Base-by-base conservation (phyloP, 306 rosid genomes). In the Alnus rubra region DNA sequence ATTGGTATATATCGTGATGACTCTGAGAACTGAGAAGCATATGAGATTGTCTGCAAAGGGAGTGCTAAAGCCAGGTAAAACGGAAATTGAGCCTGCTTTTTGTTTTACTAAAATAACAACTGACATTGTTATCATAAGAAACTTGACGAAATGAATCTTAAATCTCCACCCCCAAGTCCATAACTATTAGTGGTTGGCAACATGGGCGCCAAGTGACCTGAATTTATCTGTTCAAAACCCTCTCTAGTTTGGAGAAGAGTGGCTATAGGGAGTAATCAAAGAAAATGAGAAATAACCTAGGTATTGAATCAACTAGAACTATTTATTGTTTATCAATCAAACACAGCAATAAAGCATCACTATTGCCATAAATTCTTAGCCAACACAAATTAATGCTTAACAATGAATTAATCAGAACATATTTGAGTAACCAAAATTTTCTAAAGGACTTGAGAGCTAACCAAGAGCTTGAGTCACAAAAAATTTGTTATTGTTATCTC, bases 391-490 rank as follows among this genome's bases (percentile, higher is more conserved):
- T 42, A 62, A 47, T 59, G 10, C 45, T 44, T 7, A 8, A 11
- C 78, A 70, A 74, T 19, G 13, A 2, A 52, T 44, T 63, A 37
- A 71, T 10, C 23, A 49, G 44, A 76, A 59, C 63, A 62, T 62
- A 18, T 33, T 33, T 7, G 39, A 14, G 23, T 2, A 73, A 18
- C 53, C 14, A n/a, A 60, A 69, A 63, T 52, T 77, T 13, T 58
- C 0, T 28, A 68, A 77, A 48, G 63, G 55, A 54, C 23, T 62
- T n/a, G 71, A 77, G 82, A 84, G 76, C 51, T 83, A 18, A 95
- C 98, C 92, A 79, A 95, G 98, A 80, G 67, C 94, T 90, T 95
- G 99, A 82, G 93, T 80, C 80, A 89, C 91, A 69, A 85, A 95
- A 79, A 95, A 95, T 89, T 90, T 95, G 88, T 95, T 95, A 78